These are phyloP conservation scores for Candida odintsovae DNA, from an alignment of 805 yeast genomes.

Conservation along the genomic window DNA sequence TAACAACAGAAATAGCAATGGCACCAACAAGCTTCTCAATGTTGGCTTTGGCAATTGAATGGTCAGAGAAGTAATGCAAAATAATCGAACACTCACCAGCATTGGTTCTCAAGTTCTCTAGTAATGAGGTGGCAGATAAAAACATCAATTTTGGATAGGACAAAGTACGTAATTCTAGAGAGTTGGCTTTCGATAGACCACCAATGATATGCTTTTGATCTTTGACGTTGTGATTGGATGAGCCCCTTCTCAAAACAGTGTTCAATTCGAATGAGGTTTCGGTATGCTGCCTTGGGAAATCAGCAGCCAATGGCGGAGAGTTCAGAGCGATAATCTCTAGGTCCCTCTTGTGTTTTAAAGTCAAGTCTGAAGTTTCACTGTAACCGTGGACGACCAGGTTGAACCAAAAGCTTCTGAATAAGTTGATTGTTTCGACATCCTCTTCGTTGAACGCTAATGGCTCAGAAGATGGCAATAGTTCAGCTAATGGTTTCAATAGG, in stretches of 20 bases:
- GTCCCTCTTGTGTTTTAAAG: constrained; percentile 38
- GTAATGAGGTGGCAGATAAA: constrained; percentile 70
- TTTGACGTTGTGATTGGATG: constrained; percentile 74
- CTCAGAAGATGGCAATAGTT: constrained; percentile 53
- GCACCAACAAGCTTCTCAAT: constrained; percentile 63
- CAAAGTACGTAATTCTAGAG: constrained; percentile 46
- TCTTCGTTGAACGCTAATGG: constrained; percentile 36
- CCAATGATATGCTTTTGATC: constrained; percentile 60
- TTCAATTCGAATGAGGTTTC: constrained; percentile 92
- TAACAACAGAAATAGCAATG: constrained; percentile 54
- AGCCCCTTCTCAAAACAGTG: constrained; percentile 82
- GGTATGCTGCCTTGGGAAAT: constrained; percentile 69
- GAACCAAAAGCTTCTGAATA: constrained; percentile 90
- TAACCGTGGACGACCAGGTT: constrained; percentile 91
- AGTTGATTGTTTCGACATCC: constrained; percentile 42
- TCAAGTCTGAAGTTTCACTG: constrained; percentile 50
- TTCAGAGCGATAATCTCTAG: constrained; percentile 73
- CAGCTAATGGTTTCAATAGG: constrained; percentile 70
- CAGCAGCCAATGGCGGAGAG: constrained; percentile 85
- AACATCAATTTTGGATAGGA: constrained; percentile 82
- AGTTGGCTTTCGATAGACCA: constrained; percentile 31
- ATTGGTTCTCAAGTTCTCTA: constrained; percentile 74
- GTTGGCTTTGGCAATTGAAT: constrained; percentile 65
- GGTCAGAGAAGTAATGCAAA: constrained; percentile 79
- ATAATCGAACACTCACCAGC: constrained; percentile 79